Conservation (phyloP, 2,329 filamentous ascomycete genomes). For the Epichloe hybrida region DNA sequence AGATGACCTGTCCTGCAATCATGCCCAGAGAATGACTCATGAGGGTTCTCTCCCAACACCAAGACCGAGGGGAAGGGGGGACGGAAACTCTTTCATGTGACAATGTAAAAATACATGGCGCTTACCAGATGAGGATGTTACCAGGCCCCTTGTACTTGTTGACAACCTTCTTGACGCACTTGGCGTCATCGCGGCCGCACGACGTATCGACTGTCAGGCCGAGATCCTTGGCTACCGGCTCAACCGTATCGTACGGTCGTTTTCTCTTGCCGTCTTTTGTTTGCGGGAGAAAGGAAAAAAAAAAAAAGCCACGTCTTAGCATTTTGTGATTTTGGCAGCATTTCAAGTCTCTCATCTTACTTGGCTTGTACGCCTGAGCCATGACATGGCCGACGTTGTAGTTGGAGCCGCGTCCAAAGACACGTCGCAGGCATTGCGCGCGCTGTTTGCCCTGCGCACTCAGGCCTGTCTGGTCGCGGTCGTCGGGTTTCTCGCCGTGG, state of each 20-base stretch:
- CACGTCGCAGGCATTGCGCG: slow-evolving; percentile 42
- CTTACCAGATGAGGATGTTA: slow-evolving; percentile 44
- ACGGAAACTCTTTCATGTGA: background rate
- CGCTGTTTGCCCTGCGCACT: slow-evolving; percentile 37
- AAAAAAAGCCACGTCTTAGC: background rate
- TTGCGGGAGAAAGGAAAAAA: background rate
- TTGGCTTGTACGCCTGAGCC: slow-evolving; percentile 37
- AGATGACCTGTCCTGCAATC: no score
- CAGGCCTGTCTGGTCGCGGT: slow-evolving; percentile 31
- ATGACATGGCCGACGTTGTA: slow-evolving; percentile 48
- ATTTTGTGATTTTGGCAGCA: background rate
- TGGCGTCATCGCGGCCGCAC: slow-evolving; percentile 40
- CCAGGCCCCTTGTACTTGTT: slow-evolving; percentile 31
- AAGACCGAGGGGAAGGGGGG: no score
- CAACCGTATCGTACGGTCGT: slow-evolving; percentile 43
- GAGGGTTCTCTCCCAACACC: no score
- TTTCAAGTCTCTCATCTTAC: slow-evolving; percentile 13
- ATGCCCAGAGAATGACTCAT: no score
- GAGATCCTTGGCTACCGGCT: slow-evolving; percentile 40
- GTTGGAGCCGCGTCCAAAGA: slow-evolving; percentile 37
- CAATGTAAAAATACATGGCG: background rate
- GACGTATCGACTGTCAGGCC: slow-evolving; percentile 40
- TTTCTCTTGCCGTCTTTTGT: slow-evolving; percentile 32
- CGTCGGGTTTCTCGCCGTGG: slow-evolving; percentile 48
- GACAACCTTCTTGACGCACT: slow-evolving; percentile 39